Evolutionary conservation across 345 rosid genomes (phyloP), one percentile per base, ranked within the genome.

Genomic region (Eucalyptus pauciflora): DNA sequence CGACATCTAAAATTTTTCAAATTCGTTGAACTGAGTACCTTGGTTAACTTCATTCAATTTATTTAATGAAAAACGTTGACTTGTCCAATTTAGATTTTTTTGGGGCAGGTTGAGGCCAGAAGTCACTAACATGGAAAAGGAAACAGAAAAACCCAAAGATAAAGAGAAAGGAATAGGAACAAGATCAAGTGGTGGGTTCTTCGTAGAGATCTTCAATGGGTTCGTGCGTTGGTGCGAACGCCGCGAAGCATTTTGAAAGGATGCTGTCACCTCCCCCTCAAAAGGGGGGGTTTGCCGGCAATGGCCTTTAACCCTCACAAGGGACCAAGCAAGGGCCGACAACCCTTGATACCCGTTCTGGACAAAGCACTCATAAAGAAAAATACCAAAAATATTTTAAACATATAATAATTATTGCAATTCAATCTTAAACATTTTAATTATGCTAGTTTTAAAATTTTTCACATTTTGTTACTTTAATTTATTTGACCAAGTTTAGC

Each of bases 241-340:
- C 33, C 37, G 71, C 2, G 18, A 13, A 64, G 18, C 18, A 10
- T 13, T 29, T n/a, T 15, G 6, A 67, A 67, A 33, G 76, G 20
- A n/a, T 16, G 8, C 18, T 3, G 11, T n/a, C 20, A 20, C 20
- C 76, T 64, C 17, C 37, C 7, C 41, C 10, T 41, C 10, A 8
- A 7, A 15, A 52, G 25, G 0, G 56, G 0, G 0, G 25, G 25
- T 20, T n/a, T n/a, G 17, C 15, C 37, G 76, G 76, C 2, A 33
- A 67, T 67, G 76, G 76, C 41, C 41, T 7, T 64, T 14, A 13
- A n/a, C 33, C 37, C 71, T 64, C 5, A 7, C 37, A 13, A 62
- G 37, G 18, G 17, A 64, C 76, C 31, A 15, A 14, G 10, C 37
- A 8, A 64, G 18, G 37, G 37, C 76, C 76, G 2, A n/a, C 76